Evolutionary conservation across 805 yeast species (phyloP).

Genomic region (Wickerhamomyces silvicola): DNA sequence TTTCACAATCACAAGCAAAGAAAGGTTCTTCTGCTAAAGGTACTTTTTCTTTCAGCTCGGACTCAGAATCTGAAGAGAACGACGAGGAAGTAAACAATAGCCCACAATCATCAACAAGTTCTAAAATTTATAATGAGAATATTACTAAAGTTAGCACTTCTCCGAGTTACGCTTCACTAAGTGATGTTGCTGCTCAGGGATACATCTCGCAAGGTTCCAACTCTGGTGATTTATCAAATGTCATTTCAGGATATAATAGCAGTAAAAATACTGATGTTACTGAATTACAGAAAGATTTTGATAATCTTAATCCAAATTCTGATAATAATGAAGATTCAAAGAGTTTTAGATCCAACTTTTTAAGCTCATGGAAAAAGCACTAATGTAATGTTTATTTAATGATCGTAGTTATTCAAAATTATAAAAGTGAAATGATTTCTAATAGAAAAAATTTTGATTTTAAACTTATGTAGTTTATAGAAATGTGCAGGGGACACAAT

Average conservation of each 20-base stretch:
- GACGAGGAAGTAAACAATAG: slow-evolving; percentile 5
- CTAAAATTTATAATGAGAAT: slow-evolving; percentile 3
- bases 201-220: slow-evolving; percentile 22
- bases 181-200: slow-evolving; percentile 45
- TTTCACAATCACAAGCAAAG: too few relatives aligned
- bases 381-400: too few relatives aligned
- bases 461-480: too few relatives aligned
- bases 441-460: too few relatives aligned
- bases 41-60: slow-evolving; percentile 6
- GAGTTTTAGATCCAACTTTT: slow-evolving; percentile 10
- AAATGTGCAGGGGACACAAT: too few relatives aligned
- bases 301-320: slow-evolving; percentile 8
- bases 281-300: slow-evolving; percentile 16
- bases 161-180: slow-evolving; percentile 39
- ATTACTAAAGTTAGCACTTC: slow-evolving; percentile 17
- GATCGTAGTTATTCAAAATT: too few relatives aligned
- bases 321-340: slow-evolving; percentile 3
- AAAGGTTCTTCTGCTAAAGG: too few relatives aligned
- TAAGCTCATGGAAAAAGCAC: slow-evolving; percentile 21
- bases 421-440: too few relatives aligned
- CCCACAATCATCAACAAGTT: slow-evolving; percentile 3
- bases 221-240: slow-evolving; percentile 4
- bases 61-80: slow-evolving; percentile 23
- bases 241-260: slow-evolving; percentile 2
- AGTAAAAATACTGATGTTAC: slow-evolving; percentile 2